Conservation (phyloP, 2,329 filamentous ascomycete species). For the Microdochium trichocladiopsis region DNA sequence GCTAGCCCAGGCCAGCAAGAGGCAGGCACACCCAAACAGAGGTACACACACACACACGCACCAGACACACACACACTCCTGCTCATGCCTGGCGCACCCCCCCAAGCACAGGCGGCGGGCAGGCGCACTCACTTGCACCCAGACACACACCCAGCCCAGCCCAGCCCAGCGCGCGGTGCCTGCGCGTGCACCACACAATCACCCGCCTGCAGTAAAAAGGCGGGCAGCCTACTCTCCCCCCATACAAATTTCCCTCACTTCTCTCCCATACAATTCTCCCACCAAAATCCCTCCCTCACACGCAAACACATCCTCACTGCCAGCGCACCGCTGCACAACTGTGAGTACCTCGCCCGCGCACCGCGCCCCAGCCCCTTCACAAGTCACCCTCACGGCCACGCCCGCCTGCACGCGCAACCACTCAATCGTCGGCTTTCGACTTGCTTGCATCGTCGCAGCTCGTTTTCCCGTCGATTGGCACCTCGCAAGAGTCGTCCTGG, state of each 20-base stretch:
- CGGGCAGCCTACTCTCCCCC: conserved; percentile 42
- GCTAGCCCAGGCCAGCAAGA: background rate
- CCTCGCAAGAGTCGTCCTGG: background rate
- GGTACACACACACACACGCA: background rate
- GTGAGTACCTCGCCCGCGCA: conserved; percentile 47
- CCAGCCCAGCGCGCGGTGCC: conserved; percentile 22
- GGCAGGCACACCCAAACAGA: background rate
- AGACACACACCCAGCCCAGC: background rate
- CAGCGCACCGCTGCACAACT: conserved; percentile 31
- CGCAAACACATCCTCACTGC: conserved; percentile 37
- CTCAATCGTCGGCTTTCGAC: background rate
- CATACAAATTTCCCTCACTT: conserved; percentile 50
- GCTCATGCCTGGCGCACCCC: background rate
- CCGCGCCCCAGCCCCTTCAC: conserved; percentile 26
- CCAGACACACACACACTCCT: background rate
- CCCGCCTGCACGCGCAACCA: conserved; percentile 1
- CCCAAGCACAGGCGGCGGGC: background rate
- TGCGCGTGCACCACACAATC: conserved; percentile 40
- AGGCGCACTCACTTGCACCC: too few relatives aligned
- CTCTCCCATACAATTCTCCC: conserved; percentile 56
- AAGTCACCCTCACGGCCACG: conserved; percentile 26
- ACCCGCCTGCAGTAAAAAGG: conserved; percentile 61
- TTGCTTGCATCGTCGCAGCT: conserved; percentile 2
- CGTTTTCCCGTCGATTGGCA: conserved; percentile 1
- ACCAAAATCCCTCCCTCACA: conserved; percentile 39